phyloP scores from a whole-genome alignment of 805 yeast genomes.

The Candida ascalaphidarum region DNA sequence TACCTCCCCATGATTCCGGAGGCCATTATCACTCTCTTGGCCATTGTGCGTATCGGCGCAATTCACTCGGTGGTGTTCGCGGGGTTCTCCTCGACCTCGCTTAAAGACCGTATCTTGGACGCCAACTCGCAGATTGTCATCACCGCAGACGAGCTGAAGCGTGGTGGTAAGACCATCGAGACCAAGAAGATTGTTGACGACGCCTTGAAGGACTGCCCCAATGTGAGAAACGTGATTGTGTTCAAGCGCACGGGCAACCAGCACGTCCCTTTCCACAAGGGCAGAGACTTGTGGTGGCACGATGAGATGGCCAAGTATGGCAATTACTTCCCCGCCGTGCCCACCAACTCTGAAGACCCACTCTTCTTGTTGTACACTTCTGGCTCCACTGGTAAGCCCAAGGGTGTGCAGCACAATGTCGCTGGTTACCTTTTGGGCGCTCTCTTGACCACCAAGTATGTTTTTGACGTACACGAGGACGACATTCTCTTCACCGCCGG shows the following conservation, averaged over 20 bases:
- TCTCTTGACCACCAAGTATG: slow-evolving; percentile 81
- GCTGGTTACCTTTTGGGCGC: slow-evolving; percentile 95
- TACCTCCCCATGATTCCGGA: slow-evolving; percentile 98
- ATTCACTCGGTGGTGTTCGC: slow-evolving; percentile 95
- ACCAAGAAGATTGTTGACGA: slow-evolving; percentile 95
- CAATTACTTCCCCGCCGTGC: slow-evolving; percentile 77
- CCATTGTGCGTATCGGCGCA: slow-evolving; percentile 91
- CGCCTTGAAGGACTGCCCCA: slow-evolving; percentile 68
- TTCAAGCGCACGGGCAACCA: slow-evolving; percentile 79
- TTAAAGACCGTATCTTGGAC: slow-evolving; percentile 83
- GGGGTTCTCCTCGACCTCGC: slow-evolving; percentile 90
- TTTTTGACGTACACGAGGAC: slow-evolving; percentile 84
- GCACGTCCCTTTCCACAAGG: slow-evolving; percentile 62
- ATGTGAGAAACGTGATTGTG: slow-evolving; percentile 78
- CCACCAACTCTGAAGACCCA: slow-evolving; percentile 91
- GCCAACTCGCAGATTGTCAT: slow-evolving; percentile 81
- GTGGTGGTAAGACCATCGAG: slow-evolving; percentile 91
- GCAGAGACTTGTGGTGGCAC: slow-evolving; percentile 95
- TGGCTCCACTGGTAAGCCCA: slow-evolving; percentile 97
- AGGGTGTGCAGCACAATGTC: slow-evolving; percentile 93
- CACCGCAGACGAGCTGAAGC: slow-evolving; percentile 90
- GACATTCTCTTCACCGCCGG: slow-evolving; percentile 95
- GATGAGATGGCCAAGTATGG: slow-evolving; percentile 77
- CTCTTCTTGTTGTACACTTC: slow-evolving; percentile 92
- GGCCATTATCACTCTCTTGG: slow-evolving; percentile 89